Evolutionary conservation across 2,329 filamentous ascomycete genomes (phyloP).

Genomic region (Aspergillus chevalieri): DNA sequence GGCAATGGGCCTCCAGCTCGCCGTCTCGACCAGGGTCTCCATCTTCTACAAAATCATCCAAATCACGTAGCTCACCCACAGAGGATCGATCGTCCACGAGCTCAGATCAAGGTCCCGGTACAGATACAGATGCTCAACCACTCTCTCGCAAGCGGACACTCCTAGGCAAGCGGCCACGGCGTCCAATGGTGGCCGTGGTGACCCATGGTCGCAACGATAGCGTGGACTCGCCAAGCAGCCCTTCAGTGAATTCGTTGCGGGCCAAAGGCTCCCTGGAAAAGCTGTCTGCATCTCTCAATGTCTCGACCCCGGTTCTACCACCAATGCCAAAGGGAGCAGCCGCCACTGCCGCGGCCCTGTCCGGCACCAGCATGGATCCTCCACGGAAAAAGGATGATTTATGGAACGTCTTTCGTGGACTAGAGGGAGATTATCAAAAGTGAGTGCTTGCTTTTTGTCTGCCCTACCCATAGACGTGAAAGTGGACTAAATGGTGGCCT

Average conservation of each 20-base stretch:
- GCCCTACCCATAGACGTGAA: background rate
- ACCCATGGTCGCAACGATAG: conserved; percentile 30
- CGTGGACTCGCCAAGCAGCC: conserved; percentile 30
- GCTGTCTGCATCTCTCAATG: conserved; percentile 35
- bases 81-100: conserved; percentile 25
- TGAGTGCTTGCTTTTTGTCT: conserved; percentile 27
- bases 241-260: conserved; percentile 36
- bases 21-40: conserved; percentile 44
- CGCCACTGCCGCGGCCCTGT: conserved; percentile 31
- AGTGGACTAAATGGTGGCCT: background rate
- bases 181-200: conserved; percentile 37
- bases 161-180: conserved; percentile 31
- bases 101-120: conserved; percentile 17
- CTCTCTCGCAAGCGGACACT: conserved; percentile 27
- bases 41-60: conserved; percentile 35
- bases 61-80: conserved; percentile 14
- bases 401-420: conserved; percentile 60
- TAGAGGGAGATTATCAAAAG: conserved; percentile 65
- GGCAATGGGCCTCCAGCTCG: conserved; percentile 43
- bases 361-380: conserved; percentile 22
- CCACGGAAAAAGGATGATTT: conserved; percentile 63
- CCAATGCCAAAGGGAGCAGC: conserved; percentile 42
- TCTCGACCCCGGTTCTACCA: conserved; percentile 43
- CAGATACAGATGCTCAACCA: conserved; percentile 10
- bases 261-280: conserved; percentile 43